Percentiles rank a stretch among this genome's conserved stretches.
phyloP scores from a whole-genome alignment of 305 asterid species.

The Salvia sclarea region DNA sequence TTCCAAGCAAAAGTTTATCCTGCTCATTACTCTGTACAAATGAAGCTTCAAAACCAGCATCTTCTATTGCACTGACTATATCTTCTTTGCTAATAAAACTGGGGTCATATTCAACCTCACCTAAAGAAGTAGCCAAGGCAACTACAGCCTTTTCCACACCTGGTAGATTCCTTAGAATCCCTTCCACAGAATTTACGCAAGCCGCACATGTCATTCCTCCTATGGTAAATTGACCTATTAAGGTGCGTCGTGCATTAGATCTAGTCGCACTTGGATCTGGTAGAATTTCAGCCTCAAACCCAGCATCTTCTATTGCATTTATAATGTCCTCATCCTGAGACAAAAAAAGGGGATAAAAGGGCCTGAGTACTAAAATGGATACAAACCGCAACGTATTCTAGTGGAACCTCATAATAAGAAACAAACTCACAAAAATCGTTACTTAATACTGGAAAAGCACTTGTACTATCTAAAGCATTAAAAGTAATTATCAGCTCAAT shows the following conservation, averaged over 20 bases:
- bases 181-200: constrained; percentile 93
- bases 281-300: constrained; percentile 87
- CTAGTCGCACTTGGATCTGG: constrained; percentile 43
- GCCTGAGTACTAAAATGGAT: neutral
- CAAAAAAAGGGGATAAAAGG: constrained; percentile 13
- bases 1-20: constrained; percentile 71
- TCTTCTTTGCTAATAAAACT: constrained; percentile 63
- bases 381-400: neutral
- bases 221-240: constrained; percentile 81
- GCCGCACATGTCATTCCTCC: constrained; percentile 99
- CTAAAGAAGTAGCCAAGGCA: constrained; percentile 82
- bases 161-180: constrained; percentile 65
- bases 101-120: constrained; percentile 90
- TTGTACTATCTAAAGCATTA: neutral
- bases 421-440: neutral
- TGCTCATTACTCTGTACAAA: constrained; percentile 87
- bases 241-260: constrained; percentile 45
- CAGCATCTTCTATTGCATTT: constrained; percentile 92
- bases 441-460: neutral
- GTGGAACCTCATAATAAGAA: constrained; percentile 13
- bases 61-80: constrained; percentile 75
- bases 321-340: constrained; percentile 73
- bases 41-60: constrained; percentile 96
- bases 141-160: constrained; percentile 86
- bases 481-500: neutral